phyloP scores from a whole-genome alignment of 768 basidiomycete species.

The Mycena rebaudengoi region DNA sequence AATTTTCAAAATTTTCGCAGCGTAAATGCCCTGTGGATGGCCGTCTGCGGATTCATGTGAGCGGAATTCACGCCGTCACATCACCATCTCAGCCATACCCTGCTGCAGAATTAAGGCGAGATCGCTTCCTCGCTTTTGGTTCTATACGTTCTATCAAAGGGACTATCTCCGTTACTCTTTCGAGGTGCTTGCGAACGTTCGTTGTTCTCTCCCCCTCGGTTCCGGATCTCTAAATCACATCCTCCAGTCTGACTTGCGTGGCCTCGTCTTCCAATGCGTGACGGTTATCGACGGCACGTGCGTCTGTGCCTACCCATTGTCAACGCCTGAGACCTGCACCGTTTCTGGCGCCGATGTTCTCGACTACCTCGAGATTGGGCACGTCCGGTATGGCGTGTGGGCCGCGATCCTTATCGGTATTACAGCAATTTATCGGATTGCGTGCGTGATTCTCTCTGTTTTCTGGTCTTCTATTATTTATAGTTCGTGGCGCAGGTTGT shows the following conservation, averaged over 20 bases:
- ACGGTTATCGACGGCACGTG: slow-evolving; percentile 46
- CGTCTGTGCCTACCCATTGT: slow-evolving; percentile 59
- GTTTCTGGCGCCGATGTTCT: slow-evolving; percentile 61
- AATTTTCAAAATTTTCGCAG: slow-evolving; percentile 23
- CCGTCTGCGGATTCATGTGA: slow-evolving; percentile 56
- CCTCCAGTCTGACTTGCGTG: slow-evolving; percentile 56
- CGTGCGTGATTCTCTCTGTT: too few species aligned
- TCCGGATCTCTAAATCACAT: too few species aligned
- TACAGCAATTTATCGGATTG: slow-evolving; percentile 52
- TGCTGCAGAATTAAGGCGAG: slow-evolving; percentile 58
- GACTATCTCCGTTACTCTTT: slow-evolving; percentile 60
- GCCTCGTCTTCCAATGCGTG: slow-evolving; percentile 53
- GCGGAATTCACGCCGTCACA: slow-evolving; percentile 11
- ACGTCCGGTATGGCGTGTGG: slow-evolving; percentile 55
- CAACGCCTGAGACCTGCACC: slow-evolving; percentile 52
- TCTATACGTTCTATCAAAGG: slow-evolving; percentile 62
- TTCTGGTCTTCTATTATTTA: not conserved
- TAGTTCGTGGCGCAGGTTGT: too few species aligned
- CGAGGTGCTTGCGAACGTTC: slow-evolving; percentile 45
- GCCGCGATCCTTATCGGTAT: slow-evolving; percentile 55
- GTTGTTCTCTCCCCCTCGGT: too few species aligned
- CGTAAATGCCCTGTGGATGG: slow-evolving; percentile 68
- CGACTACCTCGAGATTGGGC: slow-evolving; percentile 52
- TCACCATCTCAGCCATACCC: slow-evolving; percentile 7
- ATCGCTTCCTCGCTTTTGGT: slow-evolving; percentile 67